Conservation (phyloP, 306 rosid species). For the Vigna hirtella region DNA sequence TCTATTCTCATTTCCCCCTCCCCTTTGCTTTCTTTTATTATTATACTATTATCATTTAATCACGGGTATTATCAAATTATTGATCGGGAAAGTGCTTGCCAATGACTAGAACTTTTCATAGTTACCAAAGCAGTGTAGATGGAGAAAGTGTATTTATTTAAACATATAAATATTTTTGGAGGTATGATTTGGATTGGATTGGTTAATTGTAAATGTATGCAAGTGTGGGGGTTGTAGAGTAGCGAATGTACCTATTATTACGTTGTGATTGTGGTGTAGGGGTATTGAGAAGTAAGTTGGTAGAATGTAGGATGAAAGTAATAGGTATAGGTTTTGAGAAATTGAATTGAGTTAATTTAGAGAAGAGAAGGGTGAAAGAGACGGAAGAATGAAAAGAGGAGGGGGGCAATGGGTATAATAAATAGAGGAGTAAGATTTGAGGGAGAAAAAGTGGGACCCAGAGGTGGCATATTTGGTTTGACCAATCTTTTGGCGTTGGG, state of each 20-base stretch:
- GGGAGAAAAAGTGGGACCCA: constrained; percentile 54
- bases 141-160: too few species aligned
- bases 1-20: neutral
- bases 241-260: neutral
- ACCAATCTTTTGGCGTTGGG: constrained; percentile 49
- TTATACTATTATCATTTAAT: too few species aligned
- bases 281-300: neutral
- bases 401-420: neutral
- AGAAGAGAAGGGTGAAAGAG: constrained; percentile 3
- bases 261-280: neutral
- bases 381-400: constrained; percentile 9
- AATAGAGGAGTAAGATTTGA: constrained; percentile 51
- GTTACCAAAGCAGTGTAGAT: too few species aligned
- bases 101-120: too few species aligned
- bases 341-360: too few species aligned
- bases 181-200: neutral
- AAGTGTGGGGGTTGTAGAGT: neutral
- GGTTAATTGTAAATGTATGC: neutral
- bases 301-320: neutral
- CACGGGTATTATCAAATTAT: too few species aligned
- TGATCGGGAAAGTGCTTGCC: too few species aligned
- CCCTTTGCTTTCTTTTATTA: neutral
- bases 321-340: too few species aligned
- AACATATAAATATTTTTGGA: too few species aligned
- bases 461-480: constrained; percentile 48